Percentiles rank a stretch among this genome's conserved stretches.
Evolutionary conservation across 2,329 filamentous ascomycete species (phyloP).

Genomic region (Elsinoe batatas): DNA sequence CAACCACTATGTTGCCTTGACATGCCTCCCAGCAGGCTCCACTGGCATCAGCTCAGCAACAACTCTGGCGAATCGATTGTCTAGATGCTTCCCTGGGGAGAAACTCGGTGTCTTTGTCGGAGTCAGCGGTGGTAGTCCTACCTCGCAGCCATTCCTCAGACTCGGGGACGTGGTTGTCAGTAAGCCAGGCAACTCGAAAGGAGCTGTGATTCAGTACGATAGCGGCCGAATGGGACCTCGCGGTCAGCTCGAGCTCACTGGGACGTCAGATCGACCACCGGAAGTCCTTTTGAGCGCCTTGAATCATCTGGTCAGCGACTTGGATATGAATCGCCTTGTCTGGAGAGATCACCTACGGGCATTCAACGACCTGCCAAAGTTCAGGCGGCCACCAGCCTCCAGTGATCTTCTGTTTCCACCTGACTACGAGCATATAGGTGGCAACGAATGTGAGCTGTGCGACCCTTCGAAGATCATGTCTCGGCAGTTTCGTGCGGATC

Average conservation of each 20-base stretch:
- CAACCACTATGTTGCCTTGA: constrained; percentile 21
- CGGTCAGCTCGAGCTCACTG: neutral
- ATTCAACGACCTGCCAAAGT: neutral
- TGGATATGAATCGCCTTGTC: neutral
- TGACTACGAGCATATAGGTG: neutral
- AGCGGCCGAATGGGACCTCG: neutral
- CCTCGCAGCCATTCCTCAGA: constrained; percentile 19
- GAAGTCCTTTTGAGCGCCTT: constrained; percentile 14
- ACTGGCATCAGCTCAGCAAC: constrained; percentile 19
- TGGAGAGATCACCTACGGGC: neutral
- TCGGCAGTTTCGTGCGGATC: neutral
- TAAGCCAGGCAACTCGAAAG: neutral
- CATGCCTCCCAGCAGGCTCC: constrained; percentile 16
- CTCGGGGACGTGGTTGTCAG: constrained; percentile 23
- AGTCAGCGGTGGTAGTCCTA: constrained; percentile 22
- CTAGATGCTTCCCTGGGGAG: constrained; percentile 14
- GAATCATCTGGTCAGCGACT: constrained; percentile 10
- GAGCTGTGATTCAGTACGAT: neutral
- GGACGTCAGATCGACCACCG: constrained; percentile 13
- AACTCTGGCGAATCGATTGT: constrained; percentile 17
- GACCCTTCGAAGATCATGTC: neutral
- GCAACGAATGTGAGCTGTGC: neutral
- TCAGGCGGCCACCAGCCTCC: neutral
- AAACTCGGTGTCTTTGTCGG: constrained; percentile 19
- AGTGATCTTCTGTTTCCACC: neutral